Evolutionary conservation across 129 eudicot species (phyloP).

Genomic region (Dittrichia graveolens): DNA sequence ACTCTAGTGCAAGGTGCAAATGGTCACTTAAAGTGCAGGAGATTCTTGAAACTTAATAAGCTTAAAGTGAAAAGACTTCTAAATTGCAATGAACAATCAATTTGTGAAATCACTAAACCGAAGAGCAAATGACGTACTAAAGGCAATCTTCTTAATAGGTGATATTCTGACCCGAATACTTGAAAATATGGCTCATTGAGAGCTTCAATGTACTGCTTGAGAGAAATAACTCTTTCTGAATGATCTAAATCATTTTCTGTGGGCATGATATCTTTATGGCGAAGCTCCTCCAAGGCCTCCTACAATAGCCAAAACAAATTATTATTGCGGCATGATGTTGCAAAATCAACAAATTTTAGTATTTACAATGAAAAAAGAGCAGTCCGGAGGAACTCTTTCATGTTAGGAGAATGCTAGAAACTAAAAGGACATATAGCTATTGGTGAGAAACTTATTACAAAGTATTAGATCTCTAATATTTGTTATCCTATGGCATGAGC

Average conservation of each 20-base stretch:
- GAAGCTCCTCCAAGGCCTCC: conserved; percentile 59
- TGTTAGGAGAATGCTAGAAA: no score
- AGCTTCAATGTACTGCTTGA: conserved; percentile 48
- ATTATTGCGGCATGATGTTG: background rate
- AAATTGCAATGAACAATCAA: no score
- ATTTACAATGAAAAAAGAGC: conserved; percentile 8
- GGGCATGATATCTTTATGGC: conserved; percentile 36
- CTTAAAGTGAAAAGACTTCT: no score
- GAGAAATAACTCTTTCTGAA: conserved; percentile 27
- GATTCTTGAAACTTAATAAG: no score
- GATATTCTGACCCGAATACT: conserved; percentile 62
- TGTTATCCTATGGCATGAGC: no score
- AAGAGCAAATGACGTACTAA: conserved; percentile 49
- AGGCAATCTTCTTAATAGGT: conserved; percentile 57
- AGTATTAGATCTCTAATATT: no score
- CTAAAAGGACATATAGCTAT: no score
- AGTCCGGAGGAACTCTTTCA: no score
- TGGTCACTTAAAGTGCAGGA: no score
- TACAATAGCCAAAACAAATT: conserved; percentile 26
- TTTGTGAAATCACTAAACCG: background rate
- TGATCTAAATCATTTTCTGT: conserved; percentile 41
- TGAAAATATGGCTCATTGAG: conserved; percentile 55
- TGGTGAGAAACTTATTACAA: no score
- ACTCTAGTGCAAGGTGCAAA: no score
- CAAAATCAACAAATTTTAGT: conserved; percentile 1